Evolutionary conservation across 2,329 filamentous ascomycete species (phyloP).

Genomic region (Alternaria sp.): DNA sequence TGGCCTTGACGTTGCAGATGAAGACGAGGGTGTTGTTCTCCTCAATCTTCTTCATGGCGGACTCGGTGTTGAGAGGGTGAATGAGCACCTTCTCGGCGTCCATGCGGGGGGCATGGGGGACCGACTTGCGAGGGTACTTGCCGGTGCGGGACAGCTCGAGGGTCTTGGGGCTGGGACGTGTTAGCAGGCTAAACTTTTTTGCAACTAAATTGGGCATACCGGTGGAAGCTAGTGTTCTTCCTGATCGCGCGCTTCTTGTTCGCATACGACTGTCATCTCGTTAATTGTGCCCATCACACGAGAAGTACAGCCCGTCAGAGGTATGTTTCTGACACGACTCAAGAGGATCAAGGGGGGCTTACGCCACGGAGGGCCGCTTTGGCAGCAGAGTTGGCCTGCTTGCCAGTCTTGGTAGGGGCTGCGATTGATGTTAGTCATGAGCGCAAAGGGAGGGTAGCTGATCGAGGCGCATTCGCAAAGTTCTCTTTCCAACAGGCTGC

Average conservation of each 20-base stretch:
- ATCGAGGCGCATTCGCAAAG: constrained; percentile 36
- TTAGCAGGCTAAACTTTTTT: constrained; percentile 11
- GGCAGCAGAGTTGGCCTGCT: constrained; percentile 88
- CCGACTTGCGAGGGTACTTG: constrained; percentile 96
- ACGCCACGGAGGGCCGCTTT: constrained; percentile 97
- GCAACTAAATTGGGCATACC: constrained; percentile 40
- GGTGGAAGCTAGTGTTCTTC: constrained; percentile 93
- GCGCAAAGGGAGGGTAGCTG: constrained; percentile 17
- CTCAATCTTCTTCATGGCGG: constrained; percentile 99
- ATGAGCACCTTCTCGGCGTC: constrained; percentile 98
- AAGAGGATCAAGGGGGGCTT: constrained; percentile 61
- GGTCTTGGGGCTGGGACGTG: constrained; percentile 75
- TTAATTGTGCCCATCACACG: constrained; percentile 51
- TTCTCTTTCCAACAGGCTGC: constrained; percentile 23
- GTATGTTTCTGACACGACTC: constrained; percentile 61
- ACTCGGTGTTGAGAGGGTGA: constrained; percentile 98
- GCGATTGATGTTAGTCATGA: constrained; percentile 42
- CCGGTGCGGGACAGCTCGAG: constrained; percentile 87
- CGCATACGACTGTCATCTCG: constrained; percentile 67
- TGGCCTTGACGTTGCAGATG: constrained; percentile 88
- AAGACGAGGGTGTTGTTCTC: constrained; percentile 99
- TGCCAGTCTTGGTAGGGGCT: constrained; percentile 68
- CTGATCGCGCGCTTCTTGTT: constrained; percentile 95
- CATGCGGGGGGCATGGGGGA: constrained; percentile 87
- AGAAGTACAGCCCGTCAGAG: constrained; percentile 62